phyloP scores from a whole-genome alignment of 2,329 filamentous ascomycete species.

The Alternaria sp. region DNA sequence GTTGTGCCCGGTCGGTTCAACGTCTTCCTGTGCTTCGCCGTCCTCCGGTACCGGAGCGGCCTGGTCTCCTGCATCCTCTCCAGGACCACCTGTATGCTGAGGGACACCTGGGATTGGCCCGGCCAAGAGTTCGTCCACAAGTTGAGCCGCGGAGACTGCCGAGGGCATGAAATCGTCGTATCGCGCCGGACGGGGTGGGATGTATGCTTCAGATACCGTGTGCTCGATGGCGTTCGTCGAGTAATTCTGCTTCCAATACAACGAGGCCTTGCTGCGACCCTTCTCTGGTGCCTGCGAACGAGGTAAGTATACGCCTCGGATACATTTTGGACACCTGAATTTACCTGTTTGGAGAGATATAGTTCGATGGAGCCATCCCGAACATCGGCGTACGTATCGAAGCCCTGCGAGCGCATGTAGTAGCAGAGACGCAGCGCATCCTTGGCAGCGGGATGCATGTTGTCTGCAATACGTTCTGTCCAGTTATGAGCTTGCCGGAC shows the following conservation, averaged over 20 bases:
- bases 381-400: constrained; percentile 27
- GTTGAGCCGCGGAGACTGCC: neutral
- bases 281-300: neutral
- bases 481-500: constrained; percentile 15
- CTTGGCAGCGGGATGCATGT: constrained; percentile 8
- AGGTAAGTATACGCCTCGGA: neutral
- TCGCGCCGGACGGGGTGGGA: neutral
- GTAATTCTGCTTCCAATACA: constrained; percentile 31
- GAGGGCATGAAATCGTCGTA: neutral
- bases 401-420: constrained; percentile 38
- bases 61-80: neutral
- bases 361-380: constrained; percentile 14
- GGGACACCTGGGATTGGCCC: neutral
- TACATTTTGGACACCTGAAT: neutral
- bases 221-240: constrained; percentile 3
- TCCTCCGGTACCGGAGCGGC: neutral
- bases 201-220: neutral
- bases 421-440: constrained; percentile 38
- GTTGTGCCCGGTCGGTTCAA: neutral
- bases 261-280: neutral
- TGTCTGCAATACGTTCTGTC: constrained; percentile 18
- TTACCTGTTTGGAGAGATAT: constrained; percentile 16
- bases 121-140: neutral
- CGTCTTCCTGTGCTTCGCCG: neutral
- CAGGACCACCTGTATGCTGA: neutral